A percentile compares a stretch with the other conserved stretches of the same genome.
phyloP scores from a whole-genome alignment of 148 eudicot species.

The Chenopodium formosanum region DNA sequence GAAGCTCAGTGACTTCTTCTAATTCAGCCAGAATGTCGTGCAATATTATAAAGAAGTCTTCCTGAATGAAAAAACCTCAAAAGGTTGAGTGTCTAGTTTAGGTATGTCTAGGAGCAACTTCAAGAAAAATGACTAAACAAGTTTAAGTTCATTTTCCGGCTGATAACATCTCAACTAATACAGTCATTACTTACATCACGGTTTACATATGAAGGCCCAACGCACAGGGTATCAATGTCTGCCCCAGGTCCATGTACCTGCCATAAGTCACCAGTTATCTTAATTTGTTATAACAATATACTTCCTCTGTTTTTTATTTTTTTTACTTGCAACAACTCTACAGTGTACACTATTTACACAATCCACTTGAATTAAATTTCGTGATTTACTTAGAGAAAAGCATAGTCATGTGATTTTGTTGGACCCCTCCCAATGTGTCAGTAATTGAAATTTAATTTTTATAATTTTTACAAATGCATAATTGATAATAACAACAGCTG shows the following conservation, averaged over 20 bases:
- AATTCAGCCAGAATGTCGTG: slow-evolving; percentile 53
- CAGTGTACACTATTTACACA: too few relatives aligned
- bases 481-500: too few relatives aligned
- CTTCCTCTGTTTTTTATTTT: too few relatives aligned
- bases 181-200: slow-evolving; percentile 58
- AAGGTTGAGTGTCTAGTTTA: neutral
- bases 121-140: slow-evolving; percentile 3
- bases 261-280: slow-evolving; percentile 9
- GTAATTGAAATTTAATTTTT: too few relatives aligned
- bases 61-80: slow-evolving; percentile 38
- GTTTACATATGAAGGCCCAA: slow-evolving; percentile 84
- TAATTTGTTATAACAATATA: neutral
- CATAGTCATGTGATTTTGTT: too few relatives aligned
- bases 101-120: neutral
- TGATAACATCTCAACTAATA: slow-evolving; percentile 4
- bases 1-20: slow-evolving; percentile 84
- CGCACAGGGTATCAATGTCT: slow-evolving; percentile 78
- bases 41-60: slow-evolving; percentile 61
- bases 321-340: too few relatives aligned
- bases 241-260: slow-evolving; percentile 96
- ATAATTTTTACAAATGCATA: too few relatives aligned
- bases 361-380: too few relatives aligned
- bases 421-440: too few relatives aligned
- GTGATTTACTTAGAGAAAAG: too few relatives aligned
- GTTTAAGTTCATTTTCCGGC: slow-evolving; percentile 6